Evolutionary conservation across 306 rosid genomes (phyloP).

Genomic region (Begonia masoniana): DNA sequence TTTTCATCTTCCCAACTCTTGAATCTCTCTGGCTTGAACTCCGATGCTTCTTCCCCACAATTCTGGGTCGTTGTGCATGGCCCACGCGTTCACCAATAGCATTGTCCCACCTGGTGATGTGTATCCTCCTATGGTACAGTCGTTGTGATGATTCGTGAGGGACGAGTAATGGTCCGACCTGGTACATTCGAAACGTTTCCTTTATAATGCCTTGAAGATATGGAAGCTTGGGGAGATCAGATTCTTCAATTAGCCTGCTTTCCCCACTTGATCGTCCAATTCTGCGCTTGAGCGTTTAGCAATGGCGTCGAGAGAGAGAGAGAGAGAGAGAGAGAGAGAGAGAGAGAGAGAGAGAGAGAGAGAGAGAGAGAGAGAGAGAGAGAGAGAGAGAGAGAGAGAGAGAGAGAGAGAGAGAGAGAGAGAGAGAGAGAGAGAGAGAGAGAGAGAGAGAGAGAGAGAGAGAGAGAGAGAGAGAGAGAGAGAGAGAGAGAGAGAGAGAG

Average conservation of each 20-base stretch:
- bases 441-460: no score
- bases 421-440: no score
- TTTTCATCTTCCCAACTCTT: background rate
- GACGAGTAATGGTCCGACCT: conserved; percentile 13
- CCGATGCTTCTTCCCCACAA: conserved; percentile 20
- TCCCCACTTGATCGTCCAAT: conserved; percentile 6
- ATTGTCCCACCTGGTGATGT: conserved; percentile 29
- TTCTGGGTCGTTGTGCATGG: conserved; percentile 22
- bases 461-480: no score
- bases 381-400: no score
- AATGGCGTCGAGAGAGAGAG: no score
- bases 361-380: no score
- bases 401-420: no score
- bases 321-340: no score
- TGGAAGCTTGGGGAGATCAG: conserved; percentile 16
- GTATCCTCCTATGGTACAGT: conserved; percentile 24
- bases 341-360: no score
- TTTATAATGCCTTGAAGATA: conserved; percentile 14
- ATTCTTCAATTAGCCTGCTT: conserved; percentile 12
- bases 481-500: no score
- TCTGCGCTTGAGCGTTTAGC: conserved; percentile 9
- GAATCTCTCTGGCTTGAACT: conserved; percentile 35
- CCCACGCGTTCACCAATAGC: conserved; percentile 30
- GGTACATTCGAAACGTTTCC: conserved; percentile 32
- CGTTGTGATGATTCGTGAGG: conserved; percentile 28